Evolutionary conservation across 306 rosid species (phyloP).

Genomic region (Inga oerstediana): DNA sequence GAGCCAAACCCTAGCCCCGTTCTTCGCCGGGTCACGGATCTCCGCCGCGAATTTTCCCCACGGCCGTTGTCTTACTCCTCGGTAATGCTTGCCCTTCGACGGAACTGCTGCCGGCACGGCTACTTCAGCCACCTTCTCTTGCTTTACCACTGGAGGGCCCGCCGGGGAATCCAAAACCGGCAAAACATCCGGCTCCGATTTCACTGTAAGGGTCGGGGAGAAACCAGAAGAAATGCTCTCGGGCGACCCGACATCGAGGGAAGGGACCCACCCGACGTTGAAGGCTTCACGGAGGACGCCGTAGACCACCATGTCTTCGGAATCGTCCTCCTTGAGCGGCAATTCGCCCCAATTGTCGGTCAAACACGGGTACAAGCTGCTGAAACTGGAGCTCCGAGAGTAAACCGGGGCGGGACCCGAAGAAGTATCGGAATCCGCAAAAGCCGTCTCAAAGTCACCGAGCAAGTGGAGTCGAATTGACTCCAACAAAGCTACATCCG

Average conservation of each 20-base stretch:
- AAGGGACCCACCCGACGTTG: slow-evolving; percentile 80
- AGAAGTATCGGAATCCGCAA: slow-evolving; percentile 24
- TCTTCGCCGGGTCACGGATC: slow-evolving; percentile 94
- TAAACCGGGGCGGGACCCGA: slow-evolving; percentile 45
- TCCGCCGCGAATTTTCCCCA: slow-evolving; percentile 99
- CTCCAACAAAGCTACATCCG: slow-evolving; percentile 58
- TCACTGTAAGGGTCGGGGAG: slow-evolving; percentile 22
- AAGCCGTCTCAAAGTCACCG: slow-evolving; percentile 51
- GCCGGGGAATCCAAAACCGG: slow-evolving; percentile 11
- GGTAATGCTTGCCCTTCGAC: slow-evolving; percentile 82
- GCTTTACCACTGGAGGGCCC: neutral
- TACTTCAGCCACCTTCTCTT: neutral
- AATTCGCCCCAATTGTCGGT: slow-evolving; percentile 80
- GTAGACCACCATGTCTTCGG: slow-evolving; percentile 89
- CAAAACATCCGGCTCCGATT: slow-evolving; percentile 54
- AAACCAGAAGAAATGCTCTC: slow-evolving; percentile 33
- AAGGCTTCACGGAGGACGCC: slow-evolving; percentile 83
- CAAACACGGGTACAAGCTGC: slow-evolving; percentile 70
- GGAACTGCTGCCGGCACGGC: slow-evolving; percentile 44
- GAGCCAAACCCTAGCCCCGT: slow-evolving; percentile 96
- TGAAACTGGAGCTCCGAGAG: slow-evolving; percentile 68
- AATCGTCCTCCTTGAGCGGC: slow-evolving; percentile 81
- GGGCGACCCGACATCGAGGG: slow-evolving; percentile 43
- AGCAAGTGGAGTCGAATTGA: slow-evolving; percentile 75
- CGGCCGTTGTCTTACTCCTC: slow-evolving; percentile 91